Evolutionary conservation across 495 filamentous ascomycete species (phyloP).

Genomic region (Chaetomium cochliodes): DNA sequence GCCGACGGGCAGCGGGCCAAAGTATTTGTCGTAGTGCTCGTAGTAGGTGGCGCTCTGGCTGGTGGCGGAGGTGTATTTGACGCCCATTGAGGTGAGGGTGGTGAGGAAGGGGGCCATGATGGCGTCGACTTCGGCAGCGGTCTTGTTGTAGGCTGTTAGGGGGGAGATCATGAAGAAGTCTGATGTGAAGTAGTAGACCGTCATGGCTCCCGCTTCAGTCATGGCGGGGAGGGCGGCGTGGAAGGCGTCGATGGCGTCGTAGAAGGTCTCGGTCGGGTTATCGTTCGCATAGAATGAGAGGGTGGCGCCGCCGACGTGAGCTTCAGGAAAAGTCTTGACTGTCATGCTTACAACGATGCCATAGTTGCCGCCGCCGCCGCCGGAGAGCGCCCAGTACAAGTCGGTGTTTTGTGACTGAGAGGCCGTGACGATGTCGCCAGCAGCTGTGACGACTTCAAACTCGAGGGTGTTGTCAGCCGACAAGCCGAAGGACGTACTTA

Average conservation of each 20-base stretch:
- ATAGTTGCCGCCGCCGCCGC: constrained; percentile 55
- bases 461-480: constrained; percentile 60
- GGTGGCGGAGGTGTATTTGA: constrained; percentile 29
- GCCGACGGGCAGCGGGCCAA: constrained; percentile 41
- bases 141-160: constrained; percentile 41
- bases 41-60: constrained; percentile 45
- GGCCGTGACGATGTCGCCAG: constrained; percentile 48
- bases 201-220: constrained; percentile 34
- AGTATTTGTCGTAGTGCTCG: constrained; percentile 47
- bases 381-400: constrained; percentile 62
- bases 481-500: constrained; percentile 57
- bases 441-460: constrained; percentile 58
- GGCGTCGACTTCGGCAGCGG: constrained; percentile 33
- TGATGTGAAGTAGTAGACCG: constrained; percentile 51
- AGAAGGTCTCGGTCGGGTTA: constrained; percentile 47
- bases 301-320: constrained; percentile 33
- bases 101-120: constrained; percentile 39
- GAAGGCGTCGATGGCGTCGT: constrained; percentile 34
- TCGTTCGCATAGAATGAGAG: constrained; percentile 34
- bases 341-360: constrained; percentile 47
- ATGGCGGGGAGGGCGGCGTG: constrained; percentile 30
- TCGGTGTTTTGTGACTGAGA: constrained; percentile 51
- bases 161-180: constrained; percentile 49
- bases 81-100: constrained; percentile 35
- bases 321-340: constrained; percentile 45